These are phyloP conservation scores for Rhodocollybia butyracea DNA, from an alignment of 768 basidiomycete species.

Conservation along the genomic window DNA sequence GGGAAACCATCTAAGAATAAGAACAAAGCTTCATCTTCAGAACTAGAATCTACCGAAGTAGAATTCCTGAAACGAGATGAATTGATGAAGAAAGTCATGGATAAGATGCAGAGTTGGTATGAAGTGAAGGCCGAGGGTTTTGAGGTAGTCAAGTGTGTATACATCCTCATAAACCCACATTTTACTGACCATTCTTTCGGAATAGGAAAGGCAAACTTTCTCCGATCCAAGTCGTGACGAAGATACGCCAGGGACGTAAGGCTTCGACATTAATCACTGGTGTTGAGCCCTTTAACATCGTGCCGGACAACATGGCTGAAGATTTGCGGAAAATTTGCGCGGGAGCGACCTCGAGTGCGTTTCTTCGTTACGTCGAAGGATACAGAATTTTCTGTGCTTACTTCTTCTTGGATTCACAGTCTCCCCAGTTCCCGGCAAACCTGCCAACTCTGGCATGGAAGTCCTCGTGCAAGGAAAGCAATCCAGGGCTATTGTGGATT, in stretches of 20 bases:
- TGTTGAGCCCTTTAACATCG: slow-evolving; percentile 72
- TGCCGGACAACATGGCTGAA: slow-evolving; percentile 72
- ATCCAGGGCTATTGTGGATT: slow-evolving; percentile 57
- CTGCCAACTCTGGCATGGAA: slow-evolving; percentile 49
- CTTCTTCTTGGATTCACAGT: slow-evolving; percentile 33
- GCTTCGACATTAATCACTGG: slow-evolving; percentile 74
- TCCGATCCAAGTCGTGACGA: slow-evolving; percentile 67
- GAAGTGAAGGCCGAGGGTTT: slow-evolving; percentile 53
- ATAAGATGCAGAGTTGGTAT: slow-evolving; percentile 78
- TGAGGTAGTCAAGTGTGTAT: slow-evolving; percentile 59
- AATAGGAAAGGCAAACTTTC: slow-evolving; percentile 72
- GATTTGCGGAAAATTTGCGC: slow-evolving; percentile 77
- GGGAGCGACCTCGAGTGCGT: slow-evolving; percentile 70
- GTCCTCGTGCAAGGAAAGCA: slow-evolving; percentile 89
- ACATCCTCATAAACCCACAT: neutral
- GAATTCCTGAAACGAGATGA: slow-evolving; percentile 72
- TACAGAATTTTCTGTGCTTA: neutral
- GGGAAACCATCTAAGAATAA: slow-evolving; percentile 21
- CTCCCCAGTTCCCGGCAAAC: slow-evolving; percentile 55
- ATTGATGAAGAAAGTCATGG: slow-evolving; percentile 45
- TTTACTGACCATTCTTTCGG: too few species aligned
- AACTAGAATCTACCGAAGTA: neutral
- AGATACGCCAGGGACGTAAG: slow-evolving; percentile 76
- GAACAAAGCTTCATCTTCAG: slow-evolving; percentile 4
- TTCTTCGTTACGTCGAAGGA: neutral